A percentile compares a stretch with the other conserved stretches of the same genome.
These are phyloP conservation scores for Pseudoperonospora humuli DNA, from an alignment of 352 stramenopile species.

Conservation along the genomic window DNA sequence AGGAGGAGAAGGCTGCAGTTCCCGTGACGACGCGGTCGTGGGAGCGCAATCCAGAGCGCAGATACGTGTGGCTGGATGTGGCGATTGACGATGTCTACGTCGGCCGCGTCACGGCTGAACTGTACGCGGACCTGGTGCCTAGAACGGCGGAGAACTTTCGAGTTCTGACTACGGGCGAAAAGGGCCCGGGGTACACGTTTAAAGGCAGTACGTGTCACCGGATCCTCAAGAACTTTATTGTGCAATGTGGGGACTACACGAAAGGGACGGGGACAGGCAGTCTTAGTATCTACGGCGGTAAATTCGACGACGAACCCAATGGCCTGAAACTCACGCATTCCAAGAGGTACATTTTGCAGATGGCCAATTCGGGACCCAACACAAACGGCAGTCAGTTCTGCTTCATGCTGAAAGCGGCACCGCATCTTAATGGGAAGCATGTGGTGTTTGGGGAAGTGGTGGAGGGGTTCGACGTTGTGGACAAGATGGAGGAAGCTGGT, in stretches of 20 bases:
- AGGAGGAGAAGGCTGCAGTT: conserved; percentile 4
- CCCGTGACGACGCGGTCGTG: conserved; percentile 27
- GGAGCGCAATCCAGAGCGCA: conserved; percentile 51
- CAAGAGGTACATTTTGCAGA: conserved; percentile 85
- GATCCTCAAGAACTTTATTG: conserved; percentile 97
- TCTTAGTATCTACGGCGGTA: conserved; percentile 95
- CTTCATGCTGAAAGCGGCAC: conserved; percentile 87
- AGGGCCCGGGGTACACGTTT: conserved; percentile 89
- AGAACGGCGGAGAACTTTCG: conserved; percentile 99
- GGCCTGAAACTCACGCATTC: conserved; percentile 69
- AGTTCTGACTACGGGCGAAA: conserved; percentile 93
- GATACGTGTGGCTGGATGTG: conserved; percentile 84
- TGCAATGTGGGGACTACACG: conserved; percentile 95
- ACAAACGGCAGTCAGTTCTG: conserved; percentile 99
- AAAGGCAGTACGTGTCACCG: conserved; percentile 97
- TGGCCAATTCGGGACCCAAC: conserved; percentile 96
- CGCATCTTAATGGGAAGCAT: conserved; percentile 77
- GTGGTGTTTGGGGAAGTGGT: conserved; percentile 84
- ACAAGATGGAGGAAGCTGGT: conserved; percentile 72
- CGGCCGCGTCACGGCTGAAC: conserved; percentile 64
- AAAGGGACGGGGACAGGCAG: conserved; percentile 91
- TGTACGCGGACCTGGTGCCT: conserved; percentile 93
- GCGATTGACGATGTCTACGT: conserved; percentile 66
- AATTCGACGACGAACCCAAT: conserved; percentile 97
- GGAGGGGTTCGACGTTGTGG: conserved; percentile 74